Percentiles rank a stretch among this genome's conserved stretches.
Conservation (phyloP, 495 filamentous ascomycete genomes). For the Penicillium verhagenii region DNA sequence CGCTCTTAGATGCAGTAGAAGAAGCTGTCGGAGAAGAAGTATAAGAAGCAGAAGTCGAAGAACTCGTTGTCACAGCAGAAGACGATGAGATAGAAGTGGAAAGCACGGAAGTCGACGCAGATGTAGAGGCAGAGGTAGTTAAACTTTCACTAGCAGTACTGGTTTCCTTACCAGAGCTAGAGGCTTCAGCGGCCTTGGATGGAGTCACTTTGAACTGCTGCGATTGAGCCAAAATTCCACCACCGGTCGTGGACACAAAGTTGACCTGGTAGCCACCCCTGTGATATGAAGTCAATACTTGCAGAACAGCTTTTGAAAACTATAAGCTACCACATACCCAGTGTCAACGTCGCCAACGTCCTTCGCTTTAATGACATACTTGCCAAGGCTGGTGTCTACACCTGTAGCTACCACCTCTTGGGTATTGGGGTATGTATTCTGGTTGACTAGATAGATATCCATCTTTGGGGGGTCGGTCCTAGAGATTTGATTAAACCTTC, state of each 20-base stretch:
- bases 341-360: constrained; percentile 17
- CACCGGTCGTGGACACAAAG: constrained; percentile 24
- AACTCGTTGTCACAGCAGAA: constrained; percentile 9
- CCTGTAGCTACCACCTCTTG: constrained; percentile 34
- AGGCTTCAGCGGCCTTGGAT: constrained; percentile 14
- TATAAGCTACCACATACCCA: constrained; percentile 17
- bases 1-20: constrained; percentile 21
- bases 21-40: constrained; percentile 21
- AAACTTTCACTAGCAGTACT: constrained; percentile 27
- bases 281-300: not conserved
- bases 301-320: not conserved
- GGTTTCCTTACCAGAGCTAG: constrained; percentile 34
- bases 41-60: constrained; percentile 22
- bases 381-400: constrained; percentile 27
- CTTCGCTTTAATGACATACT: constrained; percentile 30
- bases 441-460: constrained; percentile 36
- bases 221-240: constrained; percentile 35
- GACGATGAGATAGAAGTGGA: constrained; percentile 20
- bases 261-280: constrained; percentile 39
- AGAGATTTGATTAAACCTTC: not conserved
- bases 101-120: constrained; percentile 17
- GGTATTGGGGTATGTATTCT: constrained; percentile 34
- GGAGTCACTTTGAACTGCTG: constrained; percentile 32
- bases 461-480: constrained; percentile 38
- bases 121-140: constrained; percentile 10